These are phyloP conservation scores for Turritis glabra DNA, from an alignment of 345 rosid species.

Conservation along the genomic window DNA sequence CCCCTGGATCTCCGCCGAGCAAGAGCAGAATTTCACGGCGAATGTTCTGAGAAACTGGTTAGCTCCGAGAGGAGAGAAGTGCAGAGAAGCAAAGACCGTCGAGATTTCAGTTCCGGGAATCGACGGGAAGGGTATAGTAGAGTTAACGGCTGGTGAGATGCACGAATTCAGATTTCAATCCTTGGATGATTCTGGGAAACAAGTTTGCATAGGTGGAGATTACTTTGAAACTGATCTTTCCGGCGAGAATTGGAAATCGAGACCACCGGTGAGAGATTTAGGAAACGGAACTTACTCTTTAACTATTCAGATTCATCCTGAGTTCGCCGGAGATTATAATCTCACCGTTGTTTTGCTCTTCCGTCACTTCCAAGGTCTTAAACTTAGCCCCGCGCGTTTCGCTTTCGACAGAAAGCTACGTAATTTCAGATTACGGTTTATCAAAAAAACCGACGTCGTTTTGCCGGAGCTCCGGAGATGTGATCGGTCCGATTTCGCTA, in stretches of 20 bases:
- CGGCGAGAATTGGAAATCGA: slow-evolving; percentile 80
- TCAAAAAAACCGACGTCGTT: slow-evolving; percentile 25
- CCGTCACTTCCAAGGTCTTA: slow-evolving; percentile 74
- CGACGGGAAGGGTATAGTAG: slow-evolving; percentile 49
- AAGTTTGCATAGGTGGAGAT: slow-evolving; percentile 74
- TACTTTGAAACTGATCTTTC: slow-evolving; percentile 87
- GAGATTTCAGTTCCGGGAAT: slow-evolving; percentile 57
- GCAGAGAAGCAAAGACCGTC: slow-evolving; percentile 56
- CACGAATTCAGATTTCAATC: slow-evolving; percentile 66
- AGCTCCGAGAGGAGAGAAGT: slow-evolving; percentile 64
- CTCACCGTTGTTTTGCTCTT: slow-evolving; percentile 69
- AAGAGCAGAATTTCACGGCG: slow-evolving; percentile 51
- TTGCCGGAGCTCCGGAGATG: slow-evolving; percentile 57
- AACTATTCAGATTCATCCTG: slow-evolving; percentile 76
- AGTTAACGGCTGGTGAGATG: slow-evolving; percentile 59
- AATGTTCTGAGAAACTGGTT: slow-evolving; percentile 58
- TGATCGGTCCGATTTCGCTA: slow-evolving; percentile 52
- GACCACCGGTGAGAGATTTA: slow-evolving; percentile 74
- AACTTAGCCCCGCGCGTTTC: slow-evolving; percentile 59
- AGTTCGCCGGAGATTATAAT: slow-evolving; percentile 66
- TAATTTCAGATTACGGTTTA: slow-evolving; percentile 48
- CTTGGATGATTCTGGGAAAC: slow-evolving; percentile 54
- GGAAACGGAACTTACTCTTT: slow-evolving; percentile 72
- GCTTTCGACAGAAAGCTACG: slow-evolving; percentile 53
- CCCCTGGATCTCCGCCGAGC: slow-evolving; percentile 54